A percentile compares a stretch with the other conserved stretches of the same genome.
These are phyloP conservation scores for Musa acuminata DNA, from an alignment of 176 grass and related monocot species.

Conservation along the genomic window DNA sequence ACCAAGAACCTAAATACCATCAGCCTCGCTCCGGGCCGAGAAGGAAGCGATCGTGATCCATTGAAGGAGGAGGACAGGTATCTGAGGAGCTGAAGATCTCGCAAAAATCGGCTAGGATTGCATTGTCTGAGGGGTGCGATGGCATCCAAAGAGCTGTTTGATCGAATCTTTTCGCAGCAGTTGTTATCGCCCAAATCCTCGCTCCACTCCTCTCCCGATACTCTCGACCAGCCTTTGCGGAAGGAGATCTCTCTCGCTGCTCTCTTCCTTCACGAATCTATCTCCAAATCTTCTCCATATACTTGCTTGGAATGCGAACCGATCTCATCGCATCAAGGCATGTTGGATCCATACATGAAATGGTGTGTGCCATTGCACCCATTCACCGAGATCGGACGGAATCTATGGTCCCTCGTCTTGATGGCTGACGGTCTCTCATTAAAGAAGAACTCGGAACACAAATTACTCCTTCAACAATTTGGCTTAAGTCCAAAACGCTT, in stretches of 20 bases:
- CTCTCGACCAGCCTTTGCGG: background rate
- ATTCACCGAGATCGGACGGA: no score
- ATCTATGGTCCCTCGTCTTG: no score
- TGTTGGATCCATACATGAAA: no score
- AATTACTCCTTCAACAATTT: no score
- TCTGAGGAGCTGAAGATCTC: background rate
- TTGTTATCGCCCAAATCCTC: constrained; percentile 8
- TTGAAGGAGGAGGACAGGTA: background rate
- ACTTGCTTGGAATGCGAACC: no score
- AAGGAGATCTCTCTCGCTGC: background rate
- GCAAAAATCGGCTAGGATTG: background rate
- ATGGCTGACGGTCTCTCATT: no score
- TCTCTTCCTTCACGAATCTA: background rate
- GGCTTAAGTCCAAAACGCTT: no score
- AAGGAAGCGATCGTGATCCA: background rate
- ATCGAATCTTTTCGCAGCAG: constrained; percentile 10
- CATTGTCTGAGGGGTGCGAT: background rate
- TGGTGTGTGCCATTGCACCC: no score
- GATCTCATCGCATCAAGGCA: no score
- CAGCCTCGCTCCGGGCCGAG: background rate
- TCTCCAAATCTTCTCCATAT: no score
- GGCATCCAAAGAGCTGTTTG: background rate
- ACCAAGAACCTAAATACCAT: no score
- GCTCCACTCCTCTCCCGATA: constrained; percentile 6
- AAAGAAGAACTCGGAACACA: no score